Evolutionary conservation across 2,329 filamentous ascomycete genomes (phyloP), one percentile per base, ranked within the genome.

Genomic region (Nannizziopsis barbatae): DNA sequence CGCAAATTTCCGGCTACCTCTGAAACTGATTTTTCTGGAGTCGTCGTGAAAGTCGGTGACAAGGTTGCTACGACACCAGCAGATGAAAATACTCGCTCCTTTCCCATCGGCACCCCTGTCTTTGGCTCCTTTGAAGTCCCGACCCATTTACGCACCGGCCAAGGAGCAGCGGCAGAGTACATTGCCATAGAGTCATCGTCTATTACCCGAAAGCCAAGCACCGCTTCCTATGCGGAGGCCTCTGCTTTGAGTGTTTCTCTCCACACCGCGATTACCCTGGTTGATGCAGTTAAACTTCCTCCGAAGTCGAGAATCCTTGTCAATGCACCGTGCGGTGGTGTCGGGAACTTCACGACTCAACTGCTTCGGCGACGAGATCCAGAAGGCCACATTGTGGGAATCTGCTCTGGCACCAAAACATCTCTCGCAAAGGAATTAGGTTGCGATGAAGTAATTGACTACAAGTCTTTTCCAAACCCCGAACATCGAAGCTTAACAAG

Each of bases 1-100:
- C 47, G 50, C 15, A 32, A 31, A 7, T 47, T 52, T 22, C 50
- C 50, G 3, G 47, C 50, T 5, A 44, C 50, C n/a, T 18, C 50
- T 32, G 50, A 52, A 14, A 52, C 50, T 8, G 50, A 52, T 33
- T 52, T 52, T 40, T 52, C 50, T 12, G 50, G 50, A 15, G 30
- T 48, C 5, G 44, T 52, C 27, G 50, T 52, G 17, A 37, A 42
- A 18, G 36, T 33, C 27, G 50, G 50, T 2, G 17, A 27, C 7
- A 31, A 45, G 15, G 50, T 52, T n/a, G 18, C 47, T 9, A 42
- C 31, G 4, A 27, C 22, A 27, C 33, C 38, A n/a, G 15, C 31
- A 14, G 14, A 22, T 8, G 7, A 18, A 4, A 22, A 12, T 15
- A 44, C 5, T 7, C 46, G 46, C 12, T 33, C 12, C 18, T 52